Evolutionary conservation across 768 basidiomycete species (phyloP), one percentile per base, ranked within the genome.

Genomic region (Roridomyces roridus): DNA sequence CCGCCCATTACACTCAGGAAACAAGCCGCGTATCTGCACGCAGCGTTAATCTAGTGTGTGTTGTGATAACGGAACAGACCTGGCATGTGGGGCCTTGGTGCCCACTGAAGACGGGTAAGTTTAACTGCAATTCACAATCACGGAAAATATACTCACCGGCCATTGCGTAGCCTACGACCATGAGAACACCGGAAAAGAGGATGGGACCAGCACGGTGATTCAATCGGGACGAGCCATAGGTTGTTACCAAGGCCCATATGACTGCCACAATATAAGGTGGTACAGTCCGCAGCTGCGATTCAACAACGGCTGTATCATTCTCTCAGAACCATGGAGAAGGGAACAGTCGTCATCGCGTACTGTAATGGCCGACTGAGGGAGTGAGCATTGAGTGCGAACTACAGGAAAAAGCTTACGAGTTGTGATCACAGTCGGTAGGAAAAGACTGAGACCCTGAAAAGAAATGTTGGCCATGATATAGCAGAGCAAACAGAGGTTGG

Each of bases 261-360:
- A 69, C 74, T 17, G 72, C 75, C 5, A 74, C 74, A n/a, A 77
- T 53, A 51, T 77, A 81, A 4, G 79, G 78, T 0, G 80, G 80
- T 2, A 82, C 81, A n/a, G 80, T 81, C 5, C 78, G 74, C 12
- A 82, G 71, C 56, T 82, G 80, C 2, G 77, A 72, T 60, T 80
- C 68, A 12, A 82, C 74, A 8, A 73, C 72, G 39, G 76, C 78
- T 82, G 36, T 18, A 31, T 18, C 2, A 20, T 17, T 20, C 10
- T 29, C 36, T 60, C 31, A 59, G 31, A 20, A 12, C 46, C 20
- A n/a, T 48, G 2, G 34, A 55, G 18, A 46, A 21, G n/a, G 20
- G n/a, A 23, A 29, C 6, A 15, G 21, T 15, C 17, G 20, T 11
- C n/a, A 29, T 6, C 44, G 6, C 64, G 7, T 43, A 78, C 78